These are phyloP conservation scores for Harringtonia aguacate DNA, from an alignment of 2,329 filamentous ascomycete genomes.

Conservation along the genomic window DNA sequence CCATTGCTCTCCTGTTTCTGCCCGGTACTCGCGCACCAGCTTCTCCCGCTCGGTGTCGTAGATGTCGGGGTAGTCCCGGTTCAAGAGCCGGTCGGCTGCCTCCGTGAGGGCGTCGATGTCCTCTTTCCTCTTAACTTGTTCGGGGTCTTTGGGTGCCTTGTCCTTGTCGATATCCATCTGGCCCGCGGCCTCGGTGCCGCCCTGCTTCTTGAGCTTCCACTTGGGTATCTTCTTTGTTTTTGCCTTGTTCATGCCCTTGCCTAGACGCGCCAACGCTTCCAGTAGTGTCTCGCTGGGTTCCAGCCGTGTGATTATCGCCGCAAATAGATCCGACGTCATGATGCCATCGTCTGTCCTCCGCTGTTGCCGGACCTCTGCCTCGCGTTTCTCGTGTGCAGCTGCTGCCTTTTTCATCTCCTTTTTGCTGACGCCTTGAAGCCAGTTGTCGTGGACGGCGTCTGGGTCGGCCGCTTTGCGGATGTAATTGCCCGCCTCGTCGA, in stretches of 20 bases:
- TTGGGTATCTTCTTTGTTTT: constrained; percentile 50
- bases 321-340: constrained; percentile 68
- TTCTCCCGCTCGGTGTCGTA: constrained; percentile 83
- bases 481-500: constrained; percentile 86
- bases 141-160: constrained; percentile 48
- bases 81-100: constrained; percentile 77
- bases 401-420: constrained; percentile 86
- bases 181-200: constrained; percentile 28
- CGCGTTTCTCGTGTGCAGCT: constrained; percentile 76
- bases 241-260: constrained; percentile 49
- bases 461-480: constrained; percentile 82
- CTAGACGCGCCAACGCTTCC: constrained; percentile 76
- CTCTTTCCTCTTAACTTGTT: constrained; percentile 58
- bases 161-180: constrained; percentile 73
- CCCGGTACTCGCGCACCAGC: constrained; percentile 70
- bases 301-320: constrained; percentile 59
- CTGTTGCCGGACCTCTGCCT: constrained; percentile 62
- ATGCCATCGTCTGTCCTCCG: constrained; percentile 77
- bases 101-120: constrained; percentile 77
- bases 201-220: constrained; percentile 61
- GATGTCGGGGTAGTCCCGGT: constrained; percentile 75
- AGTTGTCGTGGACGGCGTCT: constrained; percentile 81
- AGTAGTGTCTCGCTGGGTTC: constrained; percentile 77
- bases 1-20: constrained; percentile 86
- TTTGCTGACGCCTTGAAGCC: constrained; percentile 86